A percentile compares a stretch with the other conserved stretches of the same genome.
phyloP scores from a whole-genome alignment of 257 asterid species.

The Petrea volubilis region DNA sequence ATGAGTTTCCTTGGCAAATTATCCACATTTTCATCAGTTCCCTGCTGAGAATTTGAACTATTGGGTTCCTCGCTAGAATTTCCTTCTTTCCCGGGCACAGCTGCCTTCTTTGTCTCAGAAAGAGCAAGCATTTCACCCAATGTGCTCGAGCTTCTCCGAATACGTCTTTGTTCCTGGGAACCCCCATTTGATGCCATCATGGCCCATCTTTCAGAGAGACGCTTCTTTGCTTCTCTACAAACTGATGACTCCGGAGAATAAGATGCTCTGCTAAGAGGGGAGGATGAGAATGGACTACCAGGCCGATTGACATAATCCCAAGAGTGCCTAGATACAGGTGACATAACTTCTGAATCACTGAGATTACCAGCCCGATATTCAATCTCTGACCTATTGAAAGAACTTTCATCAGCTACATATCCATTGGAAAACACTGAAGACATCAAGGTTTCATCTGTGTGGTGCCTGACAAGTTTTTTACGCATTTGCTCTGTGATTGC shows the following conservation, averaged over 20 bases:
- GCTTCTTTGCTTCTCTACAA: constrained; percentile 93
- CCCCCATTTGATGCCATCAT: constrained; percentile 77
- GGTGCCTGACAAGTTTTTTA: constrained; percentile 57
- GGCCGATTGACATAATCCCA: constrained; percentile 86
- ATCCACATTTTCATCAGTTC: constrained; percentile 33
- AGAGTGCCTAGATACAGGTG: constrained; percentile 88
- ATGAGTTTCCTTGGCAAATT: constrained; percentile 57
- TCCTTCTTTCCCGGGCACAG: constrained; percentile 36
- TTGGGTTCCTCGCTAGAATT: constrained; percentile 40
- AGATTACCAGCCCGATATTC: constrained; percentile 67
- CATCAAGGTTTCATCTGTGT: constrained; percentile 61
- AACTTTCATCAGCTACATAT: constrained; percentile 83
- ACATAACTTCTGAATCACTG: constrained; percentile 79
- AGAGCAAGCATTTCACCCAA: constrained; percentile 99
- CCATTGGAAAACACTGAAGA: constrained; percentile 84
- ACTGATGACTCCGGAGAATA: constrained; percentile 96
- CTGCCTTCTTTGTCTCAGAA: constrained; percentile 67
- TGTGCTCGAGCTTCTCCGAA: constrained; percentile 75
- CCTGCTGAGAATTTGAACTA: constrained; percentile 35
- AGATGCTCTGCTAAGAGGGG: constrained; percentile 84
- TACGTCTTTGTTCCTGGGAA: constrained; percentile 67
- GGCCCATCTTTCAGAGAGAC: constrained; percentile 97
- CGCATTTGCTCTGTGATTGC: constrained; percentile 74
- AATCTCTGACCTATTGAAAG: constrained; percentile 79
- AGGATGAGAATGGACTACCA: constrained; percentile 80